Conservation (phyloP, 495 filamentous ascomycete species). For the Penicillium riverlandense region DNA sequence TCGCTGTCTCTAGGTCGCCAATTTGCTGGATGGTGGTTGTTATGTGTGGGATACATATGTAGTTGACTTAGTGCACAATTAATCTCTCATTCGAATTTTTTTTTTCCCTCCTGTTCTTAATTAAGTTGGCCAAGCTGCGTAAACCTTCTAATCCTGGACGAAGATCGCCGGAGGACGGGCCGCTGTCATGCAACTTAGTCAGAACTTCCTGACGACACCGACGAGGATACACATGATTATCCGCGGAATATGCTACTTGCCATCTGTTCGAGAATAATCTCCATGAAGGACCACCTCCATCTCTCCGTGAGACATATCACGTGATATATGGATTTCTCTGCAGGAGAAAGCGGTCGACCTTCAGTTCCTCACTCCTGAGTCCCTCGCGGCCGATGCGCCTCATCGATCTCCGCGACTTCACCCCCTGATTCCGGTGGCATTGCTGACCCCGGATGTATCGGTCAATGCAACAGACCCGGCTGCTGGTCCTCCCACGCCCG, state of each 20-base stretch:
- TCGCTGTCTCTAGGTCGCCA: background rate
- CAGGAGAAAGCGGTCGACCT: too few relatives aligned
- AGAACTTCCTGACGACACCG: too few relatives aligned
- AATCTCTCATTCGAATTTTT: too few relatives aligned
- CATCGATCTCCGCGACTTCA: conserved; percentile 12
- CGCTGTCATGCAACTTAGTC: background rate
- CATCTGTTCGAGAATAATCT: too few relatives aligned
- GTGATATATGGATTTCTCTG: background rate
- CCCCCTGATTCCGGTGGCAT: conserved; percentile 19
- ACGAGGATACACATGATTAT: too few relatives aligned
- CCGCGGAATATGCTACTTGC: too few relatives aligned
- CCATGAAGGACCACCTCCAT: too few relatives aligned
- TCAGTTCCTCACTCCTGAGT: background rate
- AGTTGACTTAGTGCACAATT: too few relatives aligned
- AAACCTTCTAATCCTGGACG: conserved; percentile 13
- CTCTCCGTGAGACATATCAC: background rate
- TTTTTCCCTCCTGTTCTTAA: too few relatives aligned
- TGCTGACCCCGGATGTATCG: conserved; percentile 31
- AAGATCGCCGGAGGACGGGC: conserved; percentile 7
- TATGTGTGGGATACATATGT: too few relatives aligned
- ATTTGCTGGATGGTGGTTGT: too few relatives aligned
- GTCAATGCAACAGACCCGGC: conserved; percentile 34
- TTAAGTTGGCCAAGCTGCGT: background rate
- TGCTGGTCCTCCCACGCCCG: conserved; percentile 26
- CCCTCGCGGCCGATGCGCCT: conserved; percentile 12